Evolutionary conservation across 1,139 yeast genomes (phyloP).

Genomic region (Pichiaceae sp.): DNA sequence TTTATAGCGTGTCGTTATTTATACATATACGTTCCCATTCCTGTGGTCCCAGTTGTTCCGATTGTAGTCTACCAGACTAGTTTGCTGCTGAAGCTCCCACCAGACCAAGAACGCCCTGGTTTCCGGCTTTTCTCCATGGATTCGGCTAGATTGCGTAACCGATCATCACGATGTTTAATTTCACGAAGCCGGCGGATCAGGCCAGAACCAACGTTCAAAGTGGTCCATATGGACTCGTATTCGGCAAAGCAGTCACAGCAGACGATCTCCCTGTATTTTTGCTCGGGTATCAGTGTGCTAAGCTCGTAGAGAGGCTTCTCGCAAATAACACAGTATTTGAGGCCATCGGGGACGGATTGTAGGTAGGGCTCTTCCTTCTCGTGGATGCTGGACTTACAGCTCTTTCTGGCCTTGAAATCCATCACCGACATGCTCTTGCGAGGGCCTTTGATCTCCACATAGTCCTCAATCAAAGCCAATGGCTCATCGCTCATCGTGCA

Average conservation of each 20-base stretch:
- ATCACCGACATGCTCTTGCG: conserved; percentile 16
- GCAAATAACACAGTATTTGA: conserved; percentile 57
- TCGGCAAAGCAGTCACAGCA: conserved; percentile 53
- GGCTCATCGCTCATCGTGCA: conserved; percentile 2
- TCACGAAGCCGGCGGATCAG: neutral
- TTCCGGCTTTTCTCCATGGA: too few relatives aligned
- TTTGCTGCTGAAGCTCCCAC: too few relatives aligned
- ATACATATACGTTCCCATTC: too few relatives aligned
- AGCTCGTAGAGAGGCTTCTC: conserved; percentile 61
- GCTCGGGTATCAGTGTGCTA: conserved; percentile 33
- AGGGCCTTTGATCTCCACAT: conserved; percentile 9
- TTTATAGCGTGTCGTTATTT: too few relatives aligned
- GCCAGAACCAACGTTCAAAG: neutral
- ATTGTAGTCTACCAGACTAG: too few relatives aligned
- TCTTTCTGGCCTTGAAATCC: conserved; percentile 16
- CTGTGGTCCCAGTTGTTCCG: too few relatives aligned
- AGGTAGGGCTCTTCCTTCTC: conserved; percentile 4
- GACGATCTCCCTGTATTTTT: conserved; percentile 41
- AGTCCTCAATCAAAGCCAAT: conserved; percentile 16
- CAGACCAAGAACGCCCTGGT: too few relatives aligned
- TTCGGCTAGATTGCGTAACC: too few relatives aligned
- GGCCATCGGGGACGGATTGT: conserved; percentile 19
- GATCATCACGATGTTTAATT: neutral
- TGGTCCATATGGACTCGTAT: conserved; percentile 3
- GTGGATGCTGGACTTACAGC: neutral